A percentile compares a stretch with the other conserved stretches of the same genome.
phyloP scores from a whole-genome alignment of 305 asterid genomes.

The Fraxinus latifolia region DNA sequence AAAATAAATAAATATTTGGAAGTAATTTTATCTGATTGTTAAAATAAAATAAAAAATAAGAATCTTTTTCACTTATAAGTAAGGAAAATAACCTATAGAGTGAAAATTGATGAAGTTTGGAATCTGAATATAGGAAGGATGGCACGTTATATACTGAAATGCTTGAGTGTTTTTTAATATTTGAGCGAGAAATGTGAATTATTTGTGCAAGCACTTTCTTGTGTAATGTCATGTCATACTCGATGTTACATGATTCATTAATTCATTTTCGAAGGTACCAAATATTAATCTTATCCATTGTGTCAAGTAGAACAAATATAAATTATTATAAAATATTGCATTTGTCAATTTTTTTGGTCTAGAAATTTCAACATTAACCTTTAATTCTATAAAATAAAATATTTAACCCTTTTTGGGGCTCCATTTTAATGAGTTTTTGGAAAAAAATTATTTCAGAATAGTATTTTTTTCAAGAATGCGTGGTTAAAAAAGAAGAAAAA shows the following conservation, averaged over 20 bases:
- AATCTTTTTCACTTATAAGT: not conserved
- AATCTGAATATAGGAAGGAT: not conserved
- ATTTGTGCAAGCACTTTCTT: not conserved
- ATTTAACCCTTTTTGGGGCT: not conserved
- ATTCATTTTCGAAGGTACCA: not conserved
- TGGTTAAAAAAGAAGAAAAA: too few species aligned
- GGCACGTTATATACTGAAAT: not conserved
- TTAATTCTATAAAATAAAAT: not conserved
- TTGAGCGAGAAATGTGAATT: not conserved
- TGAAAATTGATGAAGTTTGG: not conserved
- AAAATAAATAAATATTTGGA: not conserved
- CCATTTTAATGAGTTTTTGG: not conserved
- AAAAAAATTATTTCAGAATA: too few species aligned
- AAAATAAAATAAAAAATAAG: not conserved
- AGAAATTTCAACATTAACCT: not conserved
- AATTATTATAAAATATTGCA: not conserved
- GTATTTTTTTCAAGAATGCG: too few species aligned
- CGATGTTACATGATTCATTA: not conserved
- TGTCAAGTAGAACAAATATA: not conserved
- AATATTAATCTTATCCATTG: not conserved
- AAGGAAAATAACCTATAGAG: not conserved
- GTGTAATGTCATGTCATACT: not conserved
- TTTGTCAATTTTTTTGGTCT: not conserved
- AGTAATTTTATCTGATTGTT: not conserved
- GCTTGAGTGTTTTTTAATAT: not conserved